A percentile compares a stretch with the other conserved stretches of the same genome.
phyloP scores from a whole-genome alignment of 2,329 filamentous ascomycete species.

The Xylariaceae sp. region DNA sequence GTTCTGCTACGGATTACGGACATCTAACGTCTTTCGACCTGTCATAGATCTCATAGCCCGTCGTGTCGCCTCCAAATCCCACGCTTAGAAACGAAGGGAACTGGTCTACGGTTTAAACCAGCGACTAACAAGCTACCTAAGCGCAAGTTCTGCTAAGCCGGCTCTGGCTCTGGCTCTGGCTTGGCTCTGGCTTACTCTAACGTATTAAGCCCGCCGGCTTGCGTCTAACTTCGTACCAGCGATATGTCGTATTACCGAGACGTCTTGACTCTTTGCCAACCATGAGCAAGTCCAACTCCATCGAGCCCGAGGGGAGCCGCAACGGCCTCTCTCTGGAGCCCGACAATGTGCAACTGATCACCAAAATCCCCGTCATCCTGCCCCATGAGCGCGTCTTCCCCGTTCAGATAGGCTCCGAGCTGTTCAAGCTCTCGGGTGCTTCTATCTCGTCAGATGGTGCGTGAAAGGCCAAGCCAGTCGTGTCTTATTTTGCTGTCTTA shows the following conservation, averaged over 20 bases:
- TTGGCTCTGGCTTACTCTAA: background rate
- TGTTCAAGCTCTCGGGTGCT: slow-evolving; percentile 68
- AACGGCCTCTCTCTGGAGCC: slow-evolving; percentile 28
- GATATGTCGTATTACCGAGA: slow-evolving; percentile 23
- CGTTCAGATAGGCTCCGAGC: slow-evolving; percentile 65
- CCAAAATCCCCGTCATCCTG: slow-evolving; percentile 52
- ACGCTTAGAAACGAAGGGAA: too few species aligned
- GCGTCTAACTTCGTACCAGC: slow-evolving; percentile 4
- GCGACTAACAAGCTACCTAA: background rate
- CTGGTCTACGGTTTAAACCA: too few species aligned
- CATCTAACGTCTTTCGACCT: too few species aligned
- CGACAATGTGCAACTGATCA: slow-evolving; percentile 34
- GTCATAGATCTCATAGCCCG: too few species aligned
- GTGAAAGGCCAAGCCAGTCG: slow-evolving; percentile 27
- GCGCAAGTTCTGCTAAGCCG: background rate
- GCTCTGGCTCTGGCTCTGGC: too few species aligned
- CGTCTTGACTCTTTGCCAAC: slow-evolving; percentile 14
- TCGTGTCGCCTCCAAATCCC: too few species aligned
- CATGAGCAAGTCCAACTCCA: slow-evolving; percentile 30
- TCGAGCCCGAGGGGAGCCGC: slow-evolving; percentile 29
- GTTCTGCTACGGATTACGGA: too few species aligned
- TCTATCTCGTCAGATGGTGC: slow-evolving; percentile 68
- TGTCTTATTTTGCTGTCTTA: background rate
- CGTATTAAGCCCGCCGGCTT: slow-evolving; percentile 1
- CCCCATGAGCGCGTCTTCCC: slow-evolving; percentile 70